phyloP scores from a whole-genome alignment of 805 yeast species.

The Pachysolen tannophilus region DNA sequence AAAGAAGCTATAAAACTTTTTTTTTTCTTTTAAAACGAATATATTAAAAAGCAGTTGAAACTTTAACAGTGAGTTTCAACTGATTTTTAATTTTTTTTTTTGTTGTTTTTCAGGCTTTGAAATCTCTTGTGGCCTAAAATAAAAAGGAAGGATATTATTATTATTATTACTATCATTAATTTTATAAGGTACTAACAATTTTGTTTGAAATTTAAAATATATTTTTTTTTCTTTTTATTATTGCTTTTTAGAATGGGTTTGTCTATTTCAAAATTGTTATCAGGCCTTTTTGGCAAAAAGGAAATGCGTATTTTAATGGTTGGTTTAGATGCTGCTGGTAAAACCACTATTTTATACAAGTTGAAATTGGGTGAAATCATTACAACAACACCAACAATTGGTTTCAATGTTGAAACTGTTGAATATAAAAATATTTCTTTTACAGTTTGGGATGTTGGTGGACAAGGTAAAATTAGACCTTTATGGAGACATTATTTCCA shows the following conservation, averaged over 20 bases:
- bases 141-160: background rate
- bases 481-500: constrained; percentile 99
- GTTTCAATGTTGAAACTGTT: constrained; percentile 95
- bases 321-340: constrained; percentile 98
- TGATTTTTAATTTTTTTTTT: constrained; percentile 9
- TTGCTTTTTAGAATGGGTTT: constrained; percentile 67
- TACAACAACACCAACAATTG: constrained; percentile 94
- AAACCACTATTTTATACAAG: constrained; percentile 92
- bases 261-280: constrained; percentile 87
- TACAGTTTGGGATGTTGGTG: constrained; percentile 99
- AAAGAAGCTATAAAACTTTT: no score
- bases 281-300: constrained; percentile 93
- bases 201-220: constrained; percentile 1
- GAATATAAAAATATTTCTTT: constrained; percentile 95
- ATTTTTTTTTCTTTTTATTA: background rate
- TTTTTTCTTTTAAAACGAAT: no score
- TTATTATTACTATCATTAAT: no score
- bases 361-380: constrained; percentile 93
- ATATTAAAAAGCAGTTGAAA: no score
- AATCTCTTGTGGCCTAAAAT: constrained; percentile 1
- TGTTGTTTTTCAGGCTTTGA: constrained; percentile 6
- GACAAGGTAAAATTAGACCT: constrained; percentile 98
- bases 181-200: background rate
- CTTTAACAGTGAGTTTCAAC: no score
- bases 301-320: constrained; percentile 98